Base-by-base conservation (phyloP, 2,329 filamentous ascomycete species). In the Monosporascus sp. region DNA sequence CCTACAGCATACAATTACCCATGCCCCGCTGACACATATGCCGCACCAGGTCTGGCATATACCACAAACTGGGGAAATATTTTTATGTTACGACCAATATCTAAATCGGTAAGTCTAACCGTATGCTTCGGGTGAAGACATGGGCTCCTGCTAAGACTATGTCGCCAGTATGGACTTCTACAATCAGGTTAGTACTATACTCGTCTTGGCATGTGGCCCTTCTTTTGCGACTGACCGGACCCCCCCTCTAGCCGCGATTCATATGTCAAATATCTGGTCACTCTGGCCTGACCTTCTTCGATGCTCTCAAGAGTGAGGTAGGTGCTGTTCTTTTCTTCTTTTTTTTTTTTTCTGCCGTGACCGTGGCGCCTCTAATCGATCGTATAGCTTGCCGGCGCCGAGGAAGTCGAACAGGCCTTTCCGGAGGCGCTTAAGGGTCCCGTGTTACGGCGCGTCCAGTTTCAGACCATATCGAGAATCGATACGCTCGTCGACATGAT, bases 261-360 rank as follows among this genome's bases (percentile, higher is more conserved):
- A 96, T 95, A 56, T 96, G 95, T 72, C 89, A 96, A 68, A 95
- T 97, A 60, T 96, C 91, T 14, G 94, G 94, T 51, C 93, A 96
- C 70, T 95, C 91, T 31, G 88, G 88, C 51, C 78, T 97, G 60
- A 93, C 85, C 3, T 99, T 95, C 71, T 97, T 97, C 66, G 91
- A 96, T 61, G 94, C 94, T 26, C 81, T 93, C 31, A 85, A 89
- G 71, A 96, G 91, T 74, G 91, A 97, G 83, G 91, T 95, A 80
- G 60, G 86, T 76, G 11, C 48, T 18, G 7, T 17, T 24, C 22
- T 26, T 41, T 49, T 22, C 20, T 20, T 48, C 41, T 43, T 47
- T 44, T 28, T 54, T 2, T 41, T 48, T 44, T 40, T 47, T 44
- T 22, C 54, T 2, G 41, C 49, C 40, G 50, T 45, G 40, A 43